Evolutionary conservation across 371 early-diverging fungal species (phyloP).

Genomic region (Choanephora cucurbitarum): DNA sequence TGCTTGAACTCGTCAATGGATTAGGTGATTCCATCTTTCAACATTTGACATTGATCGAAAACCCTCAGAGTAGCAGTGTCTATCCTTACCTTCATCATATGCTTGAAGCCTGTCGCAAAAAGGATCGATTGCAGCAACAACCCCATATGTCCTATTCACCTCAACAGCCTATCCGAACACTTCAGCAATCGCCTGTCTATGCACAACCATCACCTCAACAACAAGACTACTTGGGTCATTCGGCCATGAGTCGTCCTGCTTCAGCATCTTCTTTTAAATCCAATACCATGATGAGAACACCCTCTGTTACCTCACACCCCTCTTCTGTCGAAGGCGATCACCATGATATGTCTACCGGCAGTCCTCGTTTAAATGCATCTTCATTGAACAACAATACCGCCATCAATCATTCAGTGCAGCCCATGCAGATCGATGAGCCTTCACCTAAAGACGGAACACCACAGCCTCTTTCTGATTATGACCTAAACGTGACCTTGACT

Average conservation of each 20-base stretch:
- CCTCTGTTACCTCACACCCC: conserved; percentile 27
- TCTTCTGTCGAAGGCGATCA: conserved; percentile 13
- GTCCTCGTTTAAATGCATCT: conserved; percentile 11
- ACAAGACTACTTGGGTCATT: conserved; percentile 21
- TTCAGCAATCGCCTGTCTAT: conserved; percentile 29
- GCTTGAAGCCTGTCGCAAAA: conserved; percentile 66
- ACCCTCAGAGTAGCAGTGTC: conserved; percentile 64
- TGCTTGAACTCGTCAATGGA: conserved; percentile 74
- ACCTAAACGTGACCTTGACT: conserved; percentile 58
- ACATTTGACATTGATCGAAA: conserved; percentile 64
- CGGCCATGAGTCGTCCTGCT: conserved; percentile 35
- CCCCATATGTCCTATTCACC: conserved; percentile 12
- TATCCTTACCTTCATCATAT: conserved; percentile 72
- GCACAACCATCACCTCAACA: conserved; percentile 23
- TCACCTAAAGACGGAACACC: conserved; percentile 6
- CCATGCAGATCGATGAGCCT: conserved; percentile 40
- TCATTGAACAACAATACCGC: conserved; percentile 10
- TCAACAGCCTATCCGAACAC: conserved; percentile 4
- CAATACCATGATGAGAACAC: conserved; percentile 27
- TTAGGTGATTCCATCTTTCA: conserved; percentile 68
- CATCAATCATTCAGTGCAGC: conserved; percentile 8
- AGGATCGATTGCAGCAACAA: conserved; percentile 42
- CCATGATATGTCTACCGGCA: neutral
- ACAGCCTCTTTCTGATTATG: conserved; percentile 39
- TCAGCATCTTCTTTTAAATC: conserved; percentile 36